These are phyloP conservation scores for Paracamarosporium sp. DNA, from an alignment of 2,329 filamentous ascomycete species.

Conservation along the genomic window DNA sequence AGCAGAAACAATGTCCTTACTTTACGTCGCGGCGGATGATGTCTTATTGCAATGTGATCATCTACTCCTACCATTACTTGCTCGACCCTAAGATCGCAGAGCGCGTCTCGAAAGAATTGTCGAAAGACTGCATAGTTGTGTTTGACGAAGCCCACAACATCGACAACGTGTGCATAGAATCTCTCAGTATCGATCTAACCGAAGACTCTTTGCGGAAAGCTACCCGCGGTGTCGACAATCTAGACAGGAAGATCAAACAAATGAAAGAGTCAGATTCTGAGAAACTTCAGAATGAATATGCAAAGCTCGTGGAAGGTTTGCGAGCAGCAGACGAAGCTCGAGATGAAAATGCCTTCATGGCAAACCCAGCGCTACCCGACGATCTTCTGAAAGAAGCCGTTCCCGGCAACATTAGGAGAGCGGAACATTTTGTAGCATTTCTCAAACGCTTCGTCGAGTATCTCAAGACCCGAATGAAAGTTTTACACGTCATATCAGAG, in stretches of 20 bases:
- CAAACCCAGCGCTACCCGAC: constrained; percentile 91
- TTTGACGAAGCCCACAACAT: constrained; percentile 99
- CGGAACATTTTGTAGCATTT: constrained; percentile 95
- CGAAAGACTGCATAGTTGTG: constrained; percentile 97
- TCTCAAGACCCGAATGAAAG: constrained; percentile 97
- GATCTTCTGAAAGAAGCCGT: constrained; percentile 95
- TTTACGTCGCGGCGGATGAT: constrained; percentile 98
- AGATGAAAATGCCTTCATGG: constrained; percentile 95
- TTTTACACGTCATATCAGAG: constrained; percentile 95
- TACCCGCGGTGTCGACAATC: constrained; percentile 85
- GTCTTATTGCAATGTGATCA: constrained; percentile 99
- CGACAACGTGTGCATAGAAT: constrained; percentile 99
- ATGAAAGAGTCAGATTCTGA: constrained; percentile 97
- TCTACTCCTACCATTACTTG: constrained; percentile 98
- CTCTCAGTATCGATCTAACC: constrained; percentile 93
- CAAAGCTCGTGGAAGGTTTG: constrained; percentile 91
- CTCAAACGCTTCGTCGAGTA: constrained; percentile 98
- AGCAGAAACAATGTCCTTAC: constrained; percentile 97
- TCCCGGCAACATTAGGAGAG: constrained; percentile 92
- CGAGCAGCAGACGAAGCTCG: constrained; percentile 86
- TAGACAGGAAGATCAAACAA: constrained; percentile 88
- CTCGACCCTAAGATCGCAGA: constrained; percentile 98
- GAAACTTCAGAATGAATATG: constrained; percentile 93
- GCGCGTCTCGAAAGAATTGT: constrained; percentile 90
- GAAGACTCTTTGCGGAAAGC: constrained; percentile 93